phyloP scores from a whole-genome alignment of 1,284 basidiomycete genomes.

The Sporisorium graminicola region DNA sequence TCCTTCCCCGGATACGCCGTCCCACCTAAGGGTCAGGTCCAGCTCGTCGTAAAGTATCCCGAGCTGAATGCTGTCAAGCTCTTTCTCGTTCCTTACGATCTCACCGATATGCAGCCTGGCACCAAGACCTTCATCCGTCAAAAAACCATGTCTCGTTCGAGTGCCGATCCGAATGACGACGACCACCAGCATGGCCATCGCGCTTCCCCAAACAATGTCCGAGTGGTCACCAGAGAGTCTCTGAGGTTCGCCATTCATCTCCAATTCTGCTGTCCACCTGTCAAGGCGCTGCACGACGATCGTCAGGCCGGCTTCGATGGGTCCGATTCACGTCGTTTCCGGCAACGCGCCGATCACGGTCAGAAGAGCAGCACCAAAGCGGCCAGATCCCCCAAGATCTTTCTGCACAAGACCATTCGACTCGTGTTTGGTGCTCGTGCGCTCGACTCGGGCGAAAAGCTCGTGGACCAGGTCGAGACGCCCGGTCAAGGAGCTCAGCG shows the following conservation, averaged over 20 bases:
- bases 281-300: slow-evolving; percentile 14
- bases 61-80: slow-evolving; percentile 71
- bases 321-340: slow-evolving; percentile 12
- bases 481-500: slow-evolving; percentile 40
- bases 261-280: slow-evolving; percentile 54
- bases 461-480: slow-evolving; percentile 52
- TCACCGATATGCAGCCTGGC: slow-evolving; percentile 68
- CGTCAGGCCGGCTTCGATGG: slow-evolving; percentile 32
- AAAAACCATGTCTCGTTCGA: slow-evolving; percentile 38
- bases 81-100: slow-evolving; percentile 73
- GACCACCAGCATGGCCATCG: not conserved
- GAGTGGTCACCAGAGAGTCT: slow-evolving; percentile 35
- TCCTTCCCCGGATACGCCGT: slow-evolving; percentile 73
- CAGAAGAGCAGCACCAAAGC: slow-evolving; percentile 1
- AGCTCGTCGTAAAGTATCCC: slow-evolving; percentile 73
- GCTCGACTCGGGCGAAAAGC: slow-evolving; percentile 52
- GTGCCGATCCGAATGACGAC: not conserved
- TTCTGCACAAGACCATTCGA: slow-evolving; percentile 57
- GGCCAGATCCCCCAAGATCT: slow-evolving; percentile 40
- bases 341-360: not conserved
- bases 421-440: slow-evolving; percentile 61
- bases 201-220: slow-evolving; percentile 4
- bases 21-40: slow-evolving; percentile 72
- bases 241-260: slow-evolving; percentile 64
- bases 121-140: slow-evolving; percentile 62